Evolutionary conservation across 2,329 filamentous ascomycete genomes (phyloP), one percentile per base, ranked within the genome.

Genomic region (Penicillium corylophilum): DNA sequence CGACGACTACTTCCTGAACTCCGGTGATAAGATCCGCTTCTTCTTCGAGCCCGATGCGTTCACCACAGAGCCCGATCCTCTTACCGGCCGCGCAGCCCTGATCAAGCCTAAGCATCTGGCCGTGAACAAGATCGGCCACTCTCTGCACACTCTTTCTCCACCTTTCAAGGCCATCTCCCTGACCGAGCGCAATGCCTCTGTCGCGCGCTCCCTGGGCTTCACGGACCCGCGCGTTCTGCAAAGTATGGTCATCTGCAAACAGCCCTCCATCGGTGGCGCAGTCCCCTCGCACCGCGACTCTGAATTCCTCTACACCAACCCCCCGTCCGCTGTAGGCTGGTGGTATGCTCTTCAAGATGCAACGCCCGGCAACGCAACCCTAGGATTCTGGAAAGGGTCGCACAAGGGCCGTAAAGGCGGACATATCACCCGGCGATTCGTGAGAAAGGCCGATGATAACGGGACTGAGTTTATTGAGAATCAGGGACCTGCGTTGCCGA

Each of bases 181-280:
- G 16, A 70, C 53, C 46, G 62, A 47, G 26, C 71, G 70, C 52
- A 87, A 83, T 70, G 79, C 71, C 0, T 82, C 79, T 5, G 84
- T 96, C 13, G 90, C 91, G 1, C 76, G 77, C 40, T 80, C 81
- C 8, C 78, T 96, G 10, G 87, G 87, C 2, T 96, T 91, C 75
- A 64, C 61, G 4, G 89, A 95, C 70, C 89, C 92, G 2, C 79
- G 87, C 18, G 80, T 87, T 5, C 78, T 99, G 46, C 94, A 99
- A 78, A 94, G 88, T 70, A 99, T 99, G 94, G 81, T 97, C 24
- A 97, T 99, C 63, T 96, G 91, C 82, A 99, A 99, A 73, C 93
- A 96, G 75, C 92, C 94, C 20, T 90, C 95, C 74, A 96, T 97
- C 47, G 94, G 94, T 24, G 93, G 89, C 20, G 88, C 89, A 2